Evolutionary conservation across 1,284 basidiomycete genomes (phyloP).

Genomic region (Grifola frondosa): DNA sequence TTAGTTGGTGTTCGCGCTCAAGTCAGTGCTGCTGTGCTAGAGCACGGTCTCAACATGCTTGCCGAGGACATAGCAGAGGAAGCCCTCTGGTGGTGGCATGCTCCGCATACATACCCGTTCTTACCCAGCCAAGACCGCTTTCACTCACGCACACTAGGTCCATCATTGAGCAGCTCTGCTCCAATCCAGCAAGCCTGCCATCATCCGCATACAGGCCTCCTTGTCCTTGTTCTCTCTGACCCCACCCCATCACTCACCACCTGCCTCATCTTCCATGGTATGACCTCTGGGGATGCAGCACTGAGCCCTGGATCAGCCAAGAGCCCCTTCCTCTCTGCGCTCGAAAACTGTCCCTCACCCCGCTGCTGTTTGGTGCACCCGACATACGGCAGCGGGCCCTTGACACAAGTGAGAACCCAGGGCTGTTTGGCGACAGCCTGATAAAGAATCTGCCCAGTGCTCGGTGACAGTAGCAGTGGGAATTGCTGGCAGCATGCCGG

Average conservation of each 20-base stretch:
- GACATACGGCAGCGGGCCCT: constrained; percentile 43
- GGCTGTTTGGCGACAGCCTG: constrained; percentile 69
- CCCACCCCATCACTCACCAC: constrained; percentile 30
- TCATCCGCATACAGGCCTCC: too few species aligned
- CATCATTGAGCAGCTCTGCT: too few species aligned
- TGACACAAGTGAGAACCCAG: constrained; percentile 67
- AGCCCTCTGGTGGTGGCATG: too few species aligned
- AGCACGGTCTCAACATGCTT: too few species aligned
- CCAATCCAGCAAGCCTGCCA: too few species aligned
- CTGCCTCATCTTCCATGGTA: constrained; percentile 17
- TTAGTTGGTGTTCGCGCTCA: too few species aligned
- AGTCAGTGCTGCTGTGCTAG: too few species aligned
- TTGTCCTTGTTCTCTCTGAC: too few species aligned
- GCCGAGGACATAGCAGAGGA: too few species aligned
- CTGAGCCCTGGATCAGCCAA: constrained; percentile 22
- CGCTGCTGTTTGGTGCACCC: constrained; percentile 16
- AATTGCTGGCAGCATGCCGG: constrained; percentile 12
- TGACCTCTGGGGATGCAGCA: constrained; percentile 6
- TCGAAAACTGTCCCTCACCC: constrained; percentile 36
- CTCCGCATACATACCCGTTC: too few species aligned
- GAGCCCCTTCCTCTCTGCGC: constrained; percentile 19
- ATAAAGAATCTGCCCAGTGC: constrained; percentile 60
- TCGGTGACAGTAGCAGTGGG: constrained; percentile 26
- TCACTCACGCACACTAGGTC: too few species aligned
- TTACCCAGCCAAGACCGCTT: too few species aligned